phyloP scores from a whole-genome alignment of 106 monocot genomes.

The Dendrobium chrysotoxum region DNA sequence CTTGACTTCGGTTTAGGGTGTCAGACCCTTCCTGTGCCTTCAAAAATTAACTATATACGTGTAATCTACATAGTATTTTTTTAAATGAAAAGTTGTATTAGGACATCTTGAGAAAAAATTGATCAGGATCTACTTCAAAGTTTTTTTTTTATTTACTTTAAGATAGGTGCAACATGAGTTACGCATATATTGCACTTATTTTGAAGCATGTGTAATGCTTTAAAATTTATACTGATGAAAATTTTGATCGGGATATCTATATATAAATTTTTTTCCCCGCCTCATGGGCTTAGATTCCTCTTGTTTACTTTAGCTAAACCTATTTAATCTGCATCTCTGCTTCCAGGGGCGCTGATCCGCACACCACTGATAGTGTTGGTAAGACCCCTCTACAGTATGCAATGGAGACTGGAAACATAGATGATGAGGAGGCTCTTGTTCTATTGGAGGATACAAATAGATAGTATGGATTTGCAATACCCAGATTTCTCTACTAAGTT shows the following conservation, averaged over 20 bases:
- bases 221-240: too few relatives aligned
- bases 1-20: too few relatives aligned
- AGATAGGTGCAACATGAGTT: too few relatives aligned
- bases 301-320: background rate
- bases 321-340: background rate
- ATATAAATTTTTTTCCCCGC: too few relatives aligned
- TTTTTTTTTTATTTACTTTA: too few relatives aligned
- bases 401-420: slow-evolving; percentile 14
- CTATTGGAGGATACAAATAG: slow-evolving; percentile 49
- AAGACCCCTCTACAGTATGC: slow-evolving; percentile 23
- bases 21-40: background rate
- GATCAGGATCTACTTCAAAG: too few relatives aligned
- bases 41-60: background rate
- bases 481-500: background rate
- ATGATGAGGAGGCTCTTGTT: slow-evolving; percentile 52
- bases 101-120: too few relatives aligned
- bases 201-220: too few relatives aligned
- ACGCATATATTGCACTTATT: too few relatives aligned
- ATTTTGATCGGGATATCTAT: too few relatives aligned
- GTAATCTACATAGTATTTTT: background rate
- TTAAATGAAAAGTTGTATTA: background rate
- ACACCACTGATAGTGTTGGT: slow-evolving; percentile 23
- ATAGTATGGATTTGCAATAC: slow-evolving; percentile 5
- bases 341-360: slow-evolving; percentile 66
- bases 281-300: background rate